Evolutionary conservation across 192 early-diverging fungal species (phyloP).

Genomic region (Phycomyces blakesleeanus): DNA sequence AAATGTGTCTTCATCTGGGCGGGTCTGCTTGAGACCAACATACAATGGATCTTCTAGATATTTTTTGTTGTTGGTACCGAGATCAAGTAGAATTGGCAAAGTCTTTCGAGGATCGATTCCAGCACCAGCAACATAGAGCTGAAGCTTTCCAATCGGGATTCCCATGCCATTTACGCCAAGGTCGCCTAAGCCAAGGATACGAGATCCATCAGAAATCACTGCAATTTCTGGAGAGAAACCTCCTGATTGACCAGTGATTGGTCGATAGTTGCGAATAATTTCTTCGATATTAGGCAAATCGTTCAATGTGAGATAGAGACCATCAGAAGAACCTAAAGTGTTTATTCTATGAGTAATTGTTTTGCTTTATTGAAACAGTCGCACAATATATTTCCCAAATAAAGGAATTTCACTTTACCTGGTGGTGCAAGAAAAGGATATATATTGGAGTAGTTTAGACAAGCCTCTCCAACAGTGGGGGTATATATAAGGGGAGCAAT

Average conservation of each 20-base stretch:
- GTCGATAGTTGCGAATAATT: conserved; percentile 77
- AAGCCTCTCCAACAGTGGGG: conserved; percentile 80
- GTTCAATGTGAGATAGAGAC: conserved; percentile 81
- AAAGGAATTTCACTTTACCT: conserved; percentile 22
- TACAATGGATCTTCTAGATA: conserved; percentile 87
- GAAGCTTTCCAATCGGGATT: conserved; percentile 93
- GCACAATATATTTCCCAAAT: neutral
- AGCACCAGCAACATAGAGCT: conserved; percentile 82
- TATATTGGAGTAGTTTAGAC: conserved; percentile 85
- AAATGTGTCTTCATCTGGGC: conserved; percentile 65
- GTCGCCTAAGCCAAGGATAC: conserved; percentile 93
- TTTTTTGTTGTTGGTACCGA: conserved; percentile 86
- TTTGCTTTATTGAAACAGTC: neutral
- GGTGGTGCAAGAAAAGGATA: conserved; percentile 81
- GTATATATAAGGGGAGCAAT: conserved; percentile 78
- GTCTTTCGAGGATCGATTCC: conserved; percentile 84
- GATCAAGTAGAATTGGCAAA: conserved; percentile 87
- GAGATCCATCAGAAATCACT: conserved; percentile 94
- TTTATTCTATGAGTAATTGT: neutral
- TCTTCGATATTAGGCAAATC: conserved; percentile 71
- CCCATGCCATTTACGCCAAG: conserved; percentile 94
- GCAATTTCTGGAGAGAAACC: conserved; percentile 69
- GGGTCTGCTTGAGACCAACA: conserved; percentile 71
- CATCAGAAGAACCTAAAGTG: conserved; percentile 51
- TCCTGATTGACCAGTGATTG: conserved; percentile 50